These are phyloP conservation scores for Ajuga reptans DNA, from an alignment of 305 asterid genomes.

Conservation along the genomic window DNA sequence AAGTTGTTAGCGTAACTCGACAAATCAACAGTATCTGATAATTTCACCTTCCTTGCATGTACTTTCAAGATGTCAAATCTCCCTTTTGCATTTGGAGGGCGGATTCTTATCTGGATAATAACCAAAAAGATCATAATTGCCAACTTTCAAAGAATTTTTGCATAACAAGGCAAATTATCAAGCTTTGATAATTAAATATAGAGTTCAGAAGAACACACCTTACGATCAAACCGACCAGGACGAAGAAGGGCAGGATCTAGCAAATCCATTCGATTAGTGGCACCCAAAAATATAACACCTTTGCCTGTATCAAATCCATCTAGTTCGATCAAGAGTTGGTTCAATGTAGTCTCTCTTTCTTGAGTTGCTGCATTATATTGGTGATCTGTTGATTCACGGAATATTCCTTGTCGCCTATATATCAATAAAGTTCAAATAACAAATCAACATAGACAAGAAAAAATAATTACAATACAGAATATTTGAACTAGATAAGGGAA, in stretches of 20 bases:
- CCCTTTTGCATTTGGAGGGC: conserved; percentile 94
- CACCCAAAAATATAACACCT: conserved; percentile 96
- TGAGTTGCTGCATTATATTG: conserved; percentile 73
- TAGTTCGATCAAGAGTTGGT: conserved; percentile 90
- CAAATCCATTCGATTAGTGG: conserved; percentile 91
- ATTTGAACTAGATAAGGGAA: background rate
- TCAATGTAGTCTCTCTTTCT: conserved; percentile 95
- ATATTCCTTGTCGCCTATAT: conserved; percentile 80
- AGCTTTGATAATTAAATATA: conserved; percentile 1
- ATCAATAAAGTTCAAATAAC: conserved; percentile 23
- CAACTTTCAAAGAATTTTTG: conserved; percentile 5
- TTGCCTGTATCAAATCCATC: conserved; percentile 98
- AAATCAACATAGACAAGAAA: background rate
- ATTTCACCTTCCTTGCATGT: conserved; percentile 78
- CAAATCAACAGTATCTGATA: conserved; percentile 82
- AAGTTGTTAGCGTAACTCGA: conserved; percentile 71
- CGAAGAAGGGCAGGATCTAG: conserved; percentile 98
- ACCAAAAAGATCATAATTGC: conserved; percentile 10
- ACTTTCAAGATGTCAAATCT: conserved; percentile 84
- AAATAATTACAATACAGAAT: conserved; percentile 1
- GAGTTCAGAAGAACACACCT: conserved; percentile 43
- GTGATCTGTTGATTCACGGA: conserved; percentile 42
- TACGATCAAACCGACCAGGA: conserved; percentile 98
- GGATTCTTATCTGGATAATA: conserved; percentile 62
- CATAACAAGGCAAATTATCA: background rate